Evolutionary conservation across 2,329 filamentous ascomycete species (phyloP).

Genomic region (Paecilomyces niveus): DNA sequence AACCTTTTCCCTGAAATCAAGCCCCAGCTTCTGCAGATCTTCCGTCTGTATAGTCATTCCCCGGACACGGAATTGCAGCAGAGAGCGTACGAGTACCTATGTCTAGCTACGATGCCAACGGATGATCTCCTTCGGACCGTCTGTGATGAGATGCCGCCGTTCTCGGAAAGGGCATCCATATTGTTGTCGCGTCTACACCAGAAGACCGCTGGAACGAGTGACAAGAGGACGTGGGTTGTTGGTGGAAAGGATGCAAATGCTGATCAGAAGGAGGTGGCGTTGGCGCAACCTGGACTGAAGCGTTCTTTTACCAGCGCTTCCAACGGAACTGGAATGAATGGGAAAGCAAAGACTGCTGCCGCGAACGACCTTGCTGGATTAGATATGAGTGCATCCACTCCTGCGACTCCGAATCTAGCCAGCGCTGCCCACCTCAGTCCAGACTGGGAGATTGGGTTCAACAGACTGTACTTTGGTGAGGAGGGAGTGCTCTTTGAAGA

Average conservation of each 20-base stretch:
- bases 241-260: conserved; percentile 90
- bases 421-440: conserved; percentile 88
- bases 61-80: conserved; percentile 94
- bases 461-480: conserved; percentile 66
- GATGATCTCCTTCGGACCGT: conserved; percentile 90
- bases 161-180: conserved; percentile 88
- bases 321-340: conserved; percentile 33
- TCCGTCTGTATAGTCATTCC: conserved; percentile 87
- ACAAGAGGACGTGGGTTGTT: conserved; percentile 97
- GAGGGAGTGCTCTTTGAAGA: conserved; percentile 95
- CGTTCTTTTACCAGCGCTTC: conserved; percentile 65
- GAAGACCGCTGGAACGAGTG: conserved; percentile 85
- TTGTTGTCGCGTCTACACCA: conserved; percentile 87
- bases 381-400: conserved; percentile 60
- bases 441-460: conserved; percentile 88
- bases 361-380: conserved; percentile 71
- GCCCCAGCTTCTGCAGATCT: conserved; percentile 83
- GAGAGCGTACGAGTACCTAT: conserved; percentile 88
- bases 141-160: conserved; percentile 98
- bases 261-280: conserved; percentile 68
- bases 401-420: conserved; percentile 71
- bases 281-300: conserved; percentile 77
- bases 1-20: conserved; percentile 99
- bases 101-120: conserved; percentile 73
- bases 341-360: conserved; percentile 30